phyloP scores from a whole-genome alignment of 2,329 filamentous ascomycete species.

The Proliferodiscus dingleyae region DNA sequence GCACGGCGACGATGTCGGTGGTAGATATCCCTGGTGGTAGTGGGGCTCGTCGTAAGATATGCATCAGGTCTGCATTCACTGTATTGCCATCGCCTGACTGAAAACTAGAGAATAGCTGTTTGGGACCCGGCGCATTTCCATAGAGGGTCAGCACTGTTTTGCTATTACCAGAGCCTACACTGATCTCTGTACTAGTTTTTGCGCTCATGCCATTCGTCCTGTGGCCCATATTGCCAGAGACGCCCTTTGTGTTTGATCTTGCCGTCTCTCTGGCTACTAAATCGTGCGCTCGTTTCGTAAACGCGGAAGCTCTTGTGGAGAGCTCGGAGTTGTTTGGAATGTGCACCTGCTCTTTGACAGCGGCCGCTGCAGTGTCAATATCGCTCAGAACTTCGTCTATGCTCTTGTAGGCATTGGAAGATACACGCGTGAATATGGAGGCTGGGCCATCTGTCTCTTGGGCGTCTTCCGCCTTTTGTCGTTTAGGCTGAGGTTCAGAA shows the following conservation, averaged over 20 bases:
- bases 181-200: constrained; percentile 26
- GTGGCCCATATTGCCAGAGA: constrained; percentile 8
- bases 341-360: constrained; percentile 46
- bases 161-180: constrained; percentile 39
- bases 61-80: constrained; percentile 27
- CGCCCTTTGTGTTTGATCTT: constrained; percentile 28
- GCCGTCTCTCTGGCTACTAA: constrained; percentile 58
- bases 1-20: constrained; percentile 58
- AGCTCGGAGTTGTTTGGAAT: constrained; percentile 30
- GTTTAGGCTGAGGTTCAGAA: constrained; percentile 53
- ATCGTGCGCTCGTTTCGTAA: constrained; percentile 58
- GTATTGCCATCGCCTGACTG: constrained; percentile 41
- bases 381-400: constrained; percentile 63
- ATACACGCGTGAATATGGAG: constrained; percentile 35
- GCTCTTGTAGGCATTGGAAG: constrained; percentile 48
- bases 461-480: constrained; percentile 51
- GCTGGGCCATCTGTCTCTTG: constrained; percentile 42
- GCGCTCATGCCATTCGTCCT: constrained; percentile 16
- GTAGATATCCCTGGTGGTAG: constrained; percentile 72
- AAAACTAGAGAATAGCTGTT: constrained; percentile 82
- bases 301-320: constrained; percentile 33
- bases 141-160: constrained; percentile 69
- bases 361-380: constrained; percentile 43
- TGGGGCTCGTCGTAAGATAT: constrained; percentile 55
- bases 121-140: constrained; percentile 68